Conservation (phyloP, 1,139 yeast genomes). For the Pichia inconspicua region DNA sequence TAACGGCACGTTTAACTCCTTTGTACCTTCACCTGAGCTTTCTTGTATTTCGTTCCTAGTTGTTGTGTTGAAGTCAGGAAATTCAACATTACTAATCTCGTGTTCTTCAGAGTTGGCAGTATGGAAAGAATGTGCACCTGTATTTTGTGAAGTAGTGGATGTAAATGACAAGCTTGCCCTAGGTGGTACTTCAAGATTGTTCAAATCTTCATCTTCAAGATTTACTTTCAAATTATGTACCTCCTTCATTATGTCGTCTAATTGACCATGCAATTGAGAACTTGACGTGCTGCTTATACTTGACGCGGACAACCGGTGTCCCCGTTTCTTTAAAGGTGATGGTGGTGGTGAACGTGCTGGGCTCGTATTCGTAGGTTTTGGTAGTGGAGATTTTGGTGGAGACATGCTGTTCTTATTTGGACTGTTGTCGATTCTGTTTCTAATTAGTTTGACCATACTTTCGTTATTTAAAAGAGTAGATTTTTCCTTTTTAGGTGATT, state of each 20-base stretch:
- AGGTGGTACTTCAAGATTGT: background rate
- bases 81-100: background rate
- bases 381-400: conserved; percentile 15
- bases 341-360: background rate
- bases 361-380: conserved; percentile 3
- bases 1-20: background rate
- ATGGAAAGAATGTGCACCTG: conserved; percentile 24
- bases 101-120: conserved; percentile 19
- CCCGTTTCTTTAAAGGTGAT: conserved; percentile 7
- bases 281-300: conserved; percentile 6
- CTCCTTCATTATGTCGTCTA: conserved; percentile 27
- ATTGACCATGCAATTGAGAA: conserved; percentile 14
- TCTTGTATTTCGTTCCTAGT: conserved; percentile 8
- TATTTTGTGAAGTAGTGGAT: conserved; percentile 2
- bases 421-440: conserved; percentile 2
- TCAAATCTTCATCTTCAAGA: conserved; percentile 10
- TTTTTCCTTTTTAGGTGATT: background rate
- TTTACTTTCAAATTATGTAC: conserved; percentile 23
- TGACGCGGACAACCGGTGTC: conserved; percentile 3
- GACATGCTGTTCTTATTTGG: conserved; percentile 6
- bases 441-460: conserved; percentile 8
- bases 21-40: conserved; percentile 3
- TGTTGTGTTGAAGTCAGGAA: background rate
- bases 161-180: background rate
- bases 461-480: background rate